phyloP scores from a whole-genome alignment of 768 basidiomycete species.

The Termitomyces sp. region DNA sequence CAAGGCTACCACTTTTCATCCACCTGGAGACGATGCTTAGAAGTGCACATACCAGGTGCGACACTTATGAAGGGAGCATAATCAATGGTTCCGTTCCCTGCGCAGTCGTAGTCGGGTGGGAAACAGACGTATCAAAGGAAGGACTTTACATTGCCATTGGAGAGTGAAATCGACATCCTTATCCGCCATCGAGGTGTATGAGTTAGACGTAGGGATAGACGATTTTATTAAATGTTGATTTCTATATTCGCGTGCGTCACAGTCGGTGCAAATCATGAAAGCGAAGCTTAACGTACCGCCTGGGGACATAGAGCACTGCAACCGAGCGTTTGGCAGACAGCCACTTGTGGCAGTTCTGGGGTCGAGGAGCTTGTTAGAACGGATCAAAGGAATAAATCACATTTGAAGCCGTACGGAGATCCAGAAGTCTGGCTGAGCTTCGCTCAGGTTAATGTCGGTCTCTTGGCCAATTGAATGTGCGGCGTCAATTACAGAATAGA shows the following conservation, averaged over 20 bases:
- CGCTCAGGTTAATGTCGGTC: slow-evolving; percentile 50
- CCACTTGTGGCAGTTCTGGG: slow-evolving; percentile 85
- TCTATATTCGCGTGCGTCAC: slow-evolving; percentile 22
- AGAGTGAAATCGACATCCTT: slow-evolving; percentile 31
- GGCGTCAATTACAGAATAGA: slow-evolving; percentile 69
- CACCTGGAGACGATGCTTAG: background rate
- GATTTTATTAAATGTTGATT: slow-evolving; percentile 60
- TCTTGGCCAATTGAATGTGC: slow-evolving; percentile 84
- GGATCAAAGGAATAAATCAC: background rate
- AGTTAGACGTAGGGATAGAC: slow-evolving; percentile 49
- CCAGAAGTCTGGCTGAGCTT: slow-evolving; percentile 70
- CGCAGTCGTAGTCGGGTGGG: background rate
- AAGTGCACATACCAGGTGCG: slow-evolving; percentile 30
- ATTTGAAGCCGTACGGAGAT: slow-evolving; percentile 46
- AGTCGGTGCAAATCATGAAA: background rate
- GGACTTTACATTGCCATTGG: slow-evolving; percentile 32
- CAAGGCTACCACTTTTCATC: slow-evolving; percentile 41
- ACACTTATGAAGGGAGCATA: slow-evolving; percentile 44
- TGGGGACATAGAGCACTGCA: slow-evolving; percentile 71
- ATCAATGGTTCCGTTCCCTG: slow-evolving; percentile 58
- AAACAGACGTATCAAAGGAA: background rate
- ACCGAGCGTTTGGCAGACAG: slow-evolving; percentile 62
- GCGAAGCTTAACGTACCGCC: slow-evolving; percentile 23
- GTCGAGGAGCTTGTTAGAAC: background rate
- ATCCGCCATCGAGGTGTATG: slow-evolving; percentile 41